Base-by-base conservation (phyloP, 2,329 filamentous ascomycete species). In the Davidsoniella australis region DNA sequence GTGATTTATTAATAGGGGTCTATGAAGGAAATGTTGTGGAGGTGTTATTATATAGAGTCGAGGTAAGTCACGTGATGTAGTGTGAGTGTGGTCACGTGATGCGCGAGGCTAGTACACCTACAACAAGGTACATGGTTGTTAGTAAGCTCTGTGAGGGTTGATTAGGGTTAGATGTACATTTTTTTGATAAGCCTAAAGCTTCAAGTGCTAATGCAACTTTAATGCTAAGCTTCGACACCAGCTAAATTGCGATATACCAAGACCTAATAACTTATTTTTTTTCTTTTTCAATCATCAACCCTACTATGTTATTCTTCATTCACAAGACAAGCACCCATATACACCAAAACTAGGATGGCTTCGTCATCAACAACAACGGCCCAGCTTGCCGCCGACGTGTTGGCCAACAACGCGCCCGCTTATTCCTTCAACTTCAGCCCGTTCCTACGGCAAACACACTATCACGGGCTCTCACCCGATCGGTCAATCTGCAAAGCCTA, bases 401-500 rank as follows among this genome's bases (percentile, higher is more conserved):
- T 81, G 57, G 65, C 71, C 52, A 77, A 77, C 64, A 63, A 67
- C 51, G 64, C 71, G 4, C 69, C 70, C 4, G 58, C 62, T 52
- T 82, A 85, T 67, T 76, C 69, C 57, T 94, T 95, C 70, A 76
- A 76, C 63, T 94, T 95, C 72, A 80, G 78, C 29, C 82, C 85
- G 43, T 94, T 94, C 67, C 77, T 94, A 37, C 81, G 81, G 56
- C 71, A 78, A 54, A 87, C 83, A 56, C 87, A 91, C 65, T 80
- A 86, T 55, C 88, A 93, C 65, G 83, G 84, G 55, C 79, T 94
- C 47, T 77, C 85, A 18, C 75, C 82, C 37, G 78, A 84, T 62
- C 76, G 83, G 0, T 85, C 88, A 41, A 71, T 84, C 61, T 96
- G 91, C 70, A 85, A 84, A 61, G 80, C 87, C 53, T 95, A 86